Evolutionary conservation across 2,329 filamentous ascomycete genomes (phyloP), one percentile per base, ranked within the genome.

Genomic region (Didymella keratinophila): DNA sequence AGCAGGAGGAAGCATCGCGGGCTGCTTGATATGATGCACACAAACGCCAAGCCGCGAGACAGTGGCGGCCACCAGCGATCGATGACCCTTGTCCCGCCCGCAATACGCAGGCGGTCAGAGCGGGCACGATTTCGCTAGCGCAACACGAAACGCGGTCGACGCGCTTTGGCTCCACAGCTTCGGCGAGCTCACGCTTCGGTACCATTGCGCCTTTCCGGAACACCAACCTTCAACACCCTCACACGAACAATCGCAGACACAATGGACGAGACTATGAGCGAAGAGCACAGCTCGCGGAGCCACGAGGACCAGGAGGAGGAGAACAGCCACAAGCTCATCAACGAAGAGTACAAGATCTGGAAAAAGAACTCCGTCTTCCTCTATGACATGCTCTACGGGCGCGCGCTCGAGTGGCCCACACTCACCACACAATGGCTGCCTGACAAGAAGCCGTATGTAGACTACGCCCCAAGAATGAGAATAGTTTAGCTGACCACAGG

Each of bases 261-360:
- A 42, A 78, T 78, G 75, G 75, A 77, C 58, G 75, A 77, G 32
- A 70, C 61, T 14, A 78, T 78, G 76, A 76, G 71, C 47, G 75
- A 60, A 27, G 56, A 55, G 12, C 52, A 71, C 67, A 71, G 74
- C 49, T 61, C 64, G 39, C 69, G 66, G 54, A 76, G 83, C 45
- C 84, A 87, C 61, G 89, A 93, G 58, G 90, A 91, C 52, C 88
- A 91, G 58, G 88, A 91, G 27, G 84, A 89, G 75, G 84, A 91
- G 73, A 80, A 86, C 67, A 88, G 91, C 73, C 90, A 96, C 79
- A 93, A 96, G 79, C 84, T 96, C 61, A 93, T 98, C 79, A 98
- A 98, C 70, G 95, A 99, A 82, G 95, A 99, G 78, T 99, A 99
- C 86, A 99, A 99, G 79, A 97, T 94, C 66, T 99, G 95, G 95